Percentiles rank a stretch among this genome's conserved stretches.
Conservation (phyloP, 257 asterid genomes). For the Nemophila menziesii region DNA sequence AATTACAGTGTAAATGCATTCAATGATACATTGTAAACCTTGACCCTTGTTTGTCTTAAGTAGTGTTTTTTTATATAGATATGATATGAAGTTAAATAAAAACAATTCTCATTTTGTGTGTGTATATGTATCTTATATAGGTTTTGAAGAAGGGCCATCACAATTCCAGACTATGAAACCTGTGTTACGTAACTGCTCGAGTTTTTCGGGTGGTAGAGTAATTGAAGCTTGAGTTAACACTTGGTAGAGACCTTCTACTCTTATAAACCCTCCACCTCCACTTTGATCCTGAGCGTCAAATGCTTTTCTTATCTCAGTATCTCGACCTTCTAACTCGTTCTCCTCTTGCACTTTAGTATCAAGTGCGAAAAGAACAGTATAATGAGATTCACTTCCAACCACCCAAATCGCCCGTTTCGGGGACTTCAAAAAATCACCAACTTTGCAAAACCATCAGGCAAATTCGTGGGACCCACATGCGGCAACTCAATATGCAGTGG, state of each 20-base stretch:
- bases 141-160: too few relatives aligned
- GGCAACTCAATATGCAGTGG: too few relatives aligned
- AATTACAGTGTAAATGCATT: too few relatives aligned
- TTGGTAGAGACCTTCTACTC: constrained; percentile 77
- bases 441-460: constrained; percentile 99
- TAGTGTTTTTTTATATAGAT: too few relatives aligned
- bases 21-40: too few relatives aligned
- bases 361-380: constrained; percentile 83
- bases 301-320: constrained; percentile 70
- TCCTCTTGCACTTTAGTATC: constrained; percentile 82
- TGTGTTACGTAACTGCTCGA: constrained; percentile 49
- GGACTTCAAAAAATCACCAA: constrained; percentile 74
- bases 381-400: constrained; percentile 94
- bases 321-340: constrained; percentile 69
- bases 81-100: too few relatives aligned
- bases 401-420: constrained; percentile 99
- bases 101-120: too few relatives aligned
- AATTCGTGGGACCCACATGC: too few relatives aligned
- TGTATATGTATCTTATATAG: too few relatives aligned
- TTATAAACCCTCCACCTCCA: constrained; percentile 96
- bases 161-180: constrained; percentile 93
- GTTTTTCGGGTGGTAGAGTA: constrained; percentile 53
- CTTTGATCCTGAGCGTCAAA: constrained; percentile 93
- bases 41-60: too few relatives aligned
- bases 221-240: constrained; percentile 53